Conservation (phyloP, 306 rosid species). For the Casuarina cunninghamiana region DNA sequence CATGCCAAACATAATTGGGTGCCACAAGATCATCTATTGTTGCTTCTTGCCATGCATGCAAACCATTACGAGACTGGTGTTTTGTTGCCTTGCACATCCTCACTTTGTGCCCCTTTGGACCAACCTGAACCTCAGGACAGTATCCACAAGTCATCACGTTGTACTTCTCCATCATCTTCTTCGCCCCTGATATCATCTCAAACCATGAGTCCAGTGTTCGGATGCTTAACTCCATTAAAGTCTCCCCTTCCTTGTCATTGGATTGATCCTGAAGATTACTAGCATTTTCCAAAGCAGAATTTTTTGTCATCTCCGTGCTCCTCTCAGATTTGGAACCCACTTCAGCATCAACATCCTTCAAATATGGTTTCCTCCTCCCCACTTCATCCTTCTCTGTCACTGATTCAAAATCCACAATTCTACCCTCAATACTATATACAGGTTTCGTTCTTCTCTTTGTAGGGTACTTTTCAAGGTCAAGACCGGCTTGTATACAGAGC, state of each 20-base stretch:
- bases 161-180: constrained; percentile 74
- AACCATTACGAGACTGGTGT: constrained; percentile 84
- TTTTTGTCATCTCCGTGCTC: constrained; percentile 22
- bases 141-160: constrained; percentile 73
- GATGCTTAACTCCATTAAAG: constrained; percentile 41
- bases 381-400: constrained; percentile 32
- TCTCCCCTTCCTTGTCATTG: constrained; percentile 27
- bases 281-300: constrained; percentile 25
- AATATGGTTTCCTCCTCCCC: constrained; percentile 17
- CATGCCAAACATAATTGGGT: constrained; percentile 88
- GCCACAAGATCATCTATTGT: constrained; percentile 62
- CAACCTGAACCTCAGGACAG: constrained; percentile 84
- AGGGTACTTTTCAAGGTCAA: constrained; percentile 58
- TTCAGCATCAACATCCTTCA: constrained; percentile 13
- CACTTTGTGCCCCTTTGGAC: constrained; percentile 88
- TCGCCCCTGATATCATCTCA: constrained; percentile 70
- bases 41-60: constrained; percentile 96
- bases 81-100: constrained; percentile 86
- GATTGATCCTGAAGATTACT: constrained; percentile 31
- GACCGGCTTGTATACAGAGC: constrained; percentile 87
- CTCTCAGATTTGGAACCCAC: constrained; percentile 24
- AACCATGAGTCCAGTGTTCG: constrained; percentile 63
- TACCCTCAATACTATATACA: constrained; percentile 76
- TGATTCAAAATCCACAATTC: constrained; percentile 81
- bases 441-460: constrained; percentile 82